Conservation (phyloP, 768 basidiomycete species). For the Astraeus odoratus region DNA sequence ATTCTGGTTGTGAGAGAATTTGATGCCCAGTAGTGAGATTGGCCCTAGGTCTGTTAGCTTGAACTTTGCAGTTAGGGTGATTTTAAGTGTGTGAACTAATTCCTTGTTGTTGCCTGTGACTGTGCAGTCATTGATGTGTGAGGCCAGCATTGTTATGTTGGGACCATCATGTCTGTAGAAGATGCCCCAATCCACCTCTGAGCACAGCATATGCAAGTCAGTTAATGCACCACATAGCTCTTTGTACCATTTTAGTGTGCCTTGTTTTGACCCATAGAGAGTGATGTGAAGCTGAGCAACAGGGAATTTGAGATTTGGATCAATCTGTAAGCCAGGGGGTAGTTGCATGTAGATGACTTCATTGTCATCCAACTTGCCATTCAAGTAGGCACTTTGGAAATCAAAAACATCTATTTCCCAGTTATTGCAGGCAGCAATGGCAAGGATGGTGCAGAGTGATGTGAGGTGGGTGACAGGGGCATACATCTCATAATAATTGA, state of each 20-base stretch:
- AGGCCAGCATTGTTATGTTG: not conserved
- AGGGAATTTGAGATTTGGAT: not conserved
- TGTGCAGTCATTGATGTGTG: too few relatives aligned
- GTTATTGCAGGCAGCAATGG: conserved; percentile 7
- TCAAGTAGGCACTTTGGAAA: conserved; percentile 36
- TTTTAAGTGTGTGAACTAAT: too few relatives aligned
- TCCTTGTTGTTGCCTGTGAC: too few relatives aligned
- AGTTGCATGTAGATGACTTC: conserved; percentile 38
- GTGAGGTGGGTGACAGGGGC: conserved; percentile 1
- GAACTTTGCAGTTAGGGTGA: too few relatives aligned
- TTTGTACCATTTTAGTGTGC: too few relatives aligned
- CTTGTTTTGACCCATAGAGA: not conserved
- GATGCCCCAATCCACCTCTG: too few relatives aligned
- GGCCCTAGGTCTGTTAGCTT: too few relatives aligned
- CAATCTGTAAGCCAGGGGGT: conserved; percentile 20
- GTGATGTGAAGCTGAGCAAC: not conserved
- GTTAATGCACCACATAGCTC: too few relatives aligned
- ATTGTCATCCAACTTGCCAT: conserved; percentile 28
- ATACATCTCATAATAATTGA: conserved; percentile 1
- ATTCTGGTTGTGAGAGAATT: too few relatives aligned
- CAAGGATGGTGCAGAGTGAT: not conserved
- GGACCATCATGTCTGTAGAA: too few relatives aligned
- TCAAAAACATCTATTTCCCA: conserved; percentile 36
- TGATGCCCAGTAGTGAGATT: too few relatives aligned
- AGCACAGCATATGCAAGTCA: too few relatives aligned